Evolutionary conservation across 805 yeast genomes (phyloP), one percentile per base, ranked within the genome.

Genomic region (Yamadazyma olivae): DNA sequence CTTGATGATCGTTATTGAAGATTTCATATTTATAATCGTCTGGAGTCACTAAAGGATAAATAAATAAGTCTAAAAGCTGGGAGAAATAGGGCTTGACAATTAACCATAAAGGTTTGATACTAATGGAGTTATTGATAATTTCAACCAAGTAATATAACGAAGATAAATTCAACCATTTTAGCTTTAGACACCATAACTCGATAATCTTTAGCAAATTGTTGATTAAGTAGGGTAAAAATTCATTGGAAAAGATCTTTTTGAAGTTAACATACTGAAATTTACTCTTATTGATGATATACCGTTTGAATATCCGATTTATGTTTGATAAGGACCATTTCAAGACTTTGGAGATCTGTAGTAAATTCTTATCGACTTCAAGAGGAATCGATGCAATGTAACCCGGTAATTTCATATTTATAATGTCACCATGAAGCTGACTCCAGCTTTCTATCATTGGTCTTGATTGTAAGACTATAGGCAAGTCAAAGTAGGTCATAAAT

Each of bases 1-100:
- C 96, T 38, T 78, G 83, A 3, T 96, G 96, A 49, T 90, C 96
- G 43, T 74, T 79, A 43, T 88, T 95, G 61, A 85, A 90, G 4
- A 76, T 59, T 46, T 85, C 95, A 38, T 87, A 64, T 14, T 79
- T 77, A 5, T 74, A 79, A 36, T 79, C 81, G 6, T 74, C 70
- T 1, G 93, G 84, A 45, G 89, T 77, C 39, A 91, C 59, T 38
- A 83, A 62, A 2, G 95, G 95, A 59, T 74, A 83, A 7, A 91
- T 71, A 37, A 91, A 78, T 47, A 82, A 88, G 9, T 79, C 64
- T 23, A 91, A 64, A 17, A 91, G 62, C 5, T 75, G 71, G 27
- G 77, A 77, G 33, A 79, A 69, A 54, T 82, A 82, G 1, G 85
- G 81, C 49, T 79, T 74, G 31, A 91, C 62, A 10, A 77, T 54